Evolutionary conservation across 2,329 filamentous ascomycete species (phyloP).

Genomic region (Colletotrichum brevisporum): DNA sequence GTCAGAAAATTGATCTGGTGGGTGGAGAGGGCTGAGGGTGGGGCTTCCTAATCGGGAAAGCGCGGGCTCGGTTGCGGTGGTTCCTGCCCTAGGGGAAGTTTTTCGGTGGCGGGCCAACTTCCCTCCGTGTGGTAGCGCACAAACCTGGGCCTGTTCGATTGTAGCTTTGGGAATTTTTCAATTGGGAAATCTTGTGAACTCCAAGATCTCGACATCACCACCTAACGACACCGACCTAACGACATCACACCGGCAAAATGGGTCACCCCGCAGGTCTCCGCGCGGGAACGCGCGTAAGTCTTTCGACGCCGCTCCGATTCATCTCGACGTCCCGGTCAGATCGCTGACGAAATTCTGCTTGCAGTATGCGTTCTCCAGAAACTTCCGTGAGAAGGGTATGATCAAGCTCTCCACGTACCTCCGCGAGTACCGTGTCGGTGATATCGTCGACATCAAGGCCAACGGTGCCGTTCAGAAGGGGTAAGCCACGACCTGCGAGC

Average conservation of each 20-base stretch:
- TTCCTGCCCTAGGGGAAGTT: neutral
- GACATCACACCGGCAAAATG: slow-evolving; percentile 70
- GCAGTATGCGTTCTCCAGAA: slow-evolving; percentile 91
- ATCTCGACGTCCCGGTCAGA: slow-evolving; percentile 28
- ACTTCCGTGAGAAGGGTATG: slow-evolving; percentile 95
- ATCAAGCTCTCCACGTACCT: slow-evolving; percentile 96
- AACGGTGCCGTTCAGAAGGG: slow-evolving; percentile 99
- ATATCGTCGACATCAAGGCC: slow-evolving; percentile 98
- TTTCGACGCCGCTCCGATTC: slow-evolving; percentile 37
- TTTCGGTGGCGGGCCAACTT: slow-evolving; percentile 12
- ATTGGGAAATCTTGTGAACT: slow-evolving; percentile 21
- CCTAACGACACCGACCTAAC: slow-evolving; percentile 39
- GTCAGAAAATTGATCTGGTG: slow-evolving; percentile 11
- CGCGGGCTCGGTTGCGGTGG: neutral
- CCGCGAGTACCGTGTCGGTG: slow-evolving; percentile 95
- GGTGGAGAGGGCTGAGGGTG: slow-evolving; percentile 2
- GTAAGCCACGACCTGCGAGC: slow-evolving; percentile 66
- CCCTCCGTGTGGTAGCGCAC: neutral
- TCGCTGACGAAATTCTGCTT: slow-evolving; percentile 50
- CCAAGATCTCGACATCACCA: slow-evolving; percentile 30
- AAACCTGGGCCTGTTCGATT: slow-evolving; percentile 10
- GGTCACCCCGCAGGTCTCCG: slow-evolving; percentile 91
- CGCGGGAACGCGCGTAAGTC: slow-evolving; percentile 85
- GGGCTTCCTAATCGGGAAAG: neutral
- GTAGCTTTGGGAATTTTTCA: slow-evolving; percentile 15